These are phyloP conservation scores for Aegilops tauschii DNA, from an alignment of 176 grass and related monocot species.

Conservation along the genomic window DNA sequence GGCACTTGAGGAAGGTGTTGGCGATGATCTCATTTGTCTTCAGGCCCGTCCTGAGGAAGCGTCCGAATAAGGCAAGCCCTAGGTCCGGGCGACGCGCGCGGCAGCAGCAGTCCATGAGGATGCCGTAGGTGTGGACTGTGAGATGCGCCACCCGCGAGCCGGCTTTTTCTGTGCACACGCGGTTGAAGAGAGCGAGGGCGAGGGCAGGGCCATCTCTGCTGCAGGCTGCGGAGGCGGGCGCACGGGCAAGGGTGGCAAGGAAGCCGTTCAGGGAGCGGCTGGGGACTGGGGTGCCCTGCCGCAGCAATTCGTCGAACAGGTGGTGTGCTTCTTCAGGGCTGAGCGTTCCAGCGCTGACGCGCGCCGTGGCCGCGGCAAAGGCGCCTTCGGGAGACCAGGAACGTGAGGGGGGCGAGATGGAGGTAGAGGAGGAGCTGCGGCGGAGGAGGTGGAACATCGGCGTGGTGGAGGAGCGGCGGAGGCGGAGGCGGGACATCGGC, in stretches of 20 bases:
- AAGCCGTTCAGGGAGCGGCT: background rate
- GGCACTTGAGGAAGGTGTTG: background rate
- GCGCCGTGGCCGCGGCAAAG: background rate
- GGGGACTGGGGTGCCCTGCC: background rate
- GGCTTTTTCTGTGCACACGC: background rate
- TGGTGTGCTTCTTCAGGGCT: background rate
- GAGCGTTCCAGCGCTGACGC: background rate
- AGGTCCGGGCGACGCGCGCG: background rate
- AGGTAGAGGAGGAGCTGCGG: background rate
- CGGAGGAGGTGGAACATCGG: background rate
- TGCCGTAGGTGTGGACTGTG: too few species aligned
- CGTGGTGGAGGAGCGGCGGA: background rate
- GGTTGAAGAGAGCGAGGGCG: background rate
- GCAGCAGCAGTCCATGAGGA: background rate
- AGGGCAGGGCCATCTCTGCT: background rate
- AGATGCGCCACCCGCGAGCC: background rate
- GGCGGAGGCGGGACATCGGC: background rate
- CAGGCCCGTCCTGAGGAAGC: background rate
- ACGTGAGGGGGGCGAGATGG: background rate
- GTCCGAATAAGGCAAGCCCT: background rate
- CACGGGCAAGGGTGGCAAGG: background rate
- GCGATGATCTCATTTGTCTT: background rate
- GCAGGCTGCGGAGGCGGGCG: background rate
- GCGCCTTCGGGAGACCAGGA: background rate
- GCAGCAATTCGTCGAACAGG: background rate